Base-by-base conservation (phyloP, 805 yeast species). In the Wickerhamomyces chambardii region DNA sequence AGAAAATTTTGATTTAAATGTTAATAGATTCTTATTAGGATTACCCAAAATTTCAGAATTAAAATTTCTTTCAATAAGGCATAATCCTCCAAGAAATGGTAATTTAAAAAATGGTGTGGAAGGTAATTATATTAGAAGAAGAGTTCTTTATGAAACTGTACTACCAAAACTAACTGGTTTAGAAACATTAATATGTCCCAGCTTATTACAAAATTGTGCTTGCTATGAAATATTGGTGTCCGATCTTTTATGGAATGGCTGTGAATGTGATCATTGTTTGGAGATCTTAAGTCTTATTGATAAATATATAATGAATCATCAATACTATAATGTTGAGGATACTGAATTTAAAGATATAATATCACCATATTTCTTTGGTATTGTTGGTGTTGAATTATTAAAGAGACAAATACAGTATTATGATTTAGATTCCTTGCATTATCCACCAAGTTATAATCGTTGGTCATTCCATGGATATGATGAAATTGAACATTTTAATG, bases 201-300 rank as follows among this genome's bases (percentile, higher is more conserved):
- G 75, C 5, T 62, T 79, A 36, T 51, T 83, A 42, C 74, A 76
- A 37, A 59, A 77, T 0, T 58, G 78, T 16, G 63, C 85, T 0
- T 73, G 84, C 41, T 83, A 81, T 50, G 94, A 83, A 43, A 78
- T 78, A 37, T 51, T 78, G 6, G 75, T 77, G 50, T 80, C 84
- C 31, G 82, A 78, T 41, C 43, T 83, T 34, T 53, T 83, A 17
- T 83, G 90, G 89, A 82, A 81, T 49, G 90, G 90, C 0, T 82
- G 90, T 52, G 67, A 66, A 28, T 83, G 94, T 50, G 40, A 44
- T 1, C 71, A 66, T 42, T 83, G 94, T 46, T 36, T 37, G 5
- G 57, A 58, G 12, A 61, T 59, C 29, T 53, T 82, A 17, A 68
- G 68, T 0, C 43, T 69, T 10, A 62, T 77, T 33, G 94, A 83